A percentile compares a stretch with the other conserved stretches of the same genome.
Conservation (phyloP, 1,139 yeast species). For the Geotrichum restrictum region DNA sequence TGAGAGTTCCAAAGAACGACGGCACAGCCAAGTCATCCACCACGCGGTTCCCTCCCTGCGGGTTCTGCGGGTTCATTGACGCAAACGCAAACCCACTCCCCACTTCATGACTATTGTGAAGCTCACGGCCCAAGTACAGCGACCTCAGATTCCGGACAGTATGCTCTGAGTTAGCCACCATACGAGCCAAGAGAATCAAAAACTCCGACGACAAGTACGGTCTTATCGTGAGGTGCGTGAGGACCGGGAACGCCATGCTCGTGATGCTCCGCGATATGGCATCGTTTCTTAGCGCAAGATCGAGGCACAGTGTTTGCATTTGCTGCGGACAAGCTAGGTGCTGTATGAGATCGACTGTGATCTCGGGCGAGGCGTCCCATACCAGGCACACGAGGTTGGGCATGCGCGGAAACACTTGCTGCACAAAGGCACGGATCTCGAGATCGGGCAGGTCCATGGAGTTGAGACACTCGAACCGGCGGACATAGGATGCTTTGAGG, state of each 20-base stretch:
- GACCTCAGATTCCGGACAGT: constrained; percentile 19
- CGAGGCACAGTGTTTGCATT: constrained; percentile 23
- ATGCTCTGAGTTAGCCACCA: constrained; percentile 24
- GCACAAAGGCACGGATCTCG: constrained; percentile 24
- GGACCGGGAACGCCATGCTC: constrained; percentile 20
- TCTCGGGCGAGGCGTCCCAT: constrained; percentile 29
- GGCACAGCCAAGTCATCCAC: constrained; percentile 18
- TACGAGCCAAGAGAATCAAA: constrained; percentile 23
- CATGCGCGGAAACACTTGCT: constrained; percentile 24
- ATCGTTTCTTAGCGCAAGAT: constrained; percentile 26
- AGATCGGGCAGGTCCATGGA: constrained; percentile 29
- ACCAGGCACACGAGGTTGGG: constrained; percentile 24
- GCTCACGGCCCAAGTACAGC: constrained; percentile 24
- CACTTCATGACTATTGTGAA: constrained; percentile 22
- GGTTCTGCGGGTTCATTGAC: constrained; percentile 21
- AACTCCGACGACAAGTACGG: constrained; percentile 25
- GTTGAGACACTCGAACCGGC: constrained; percentile 27
- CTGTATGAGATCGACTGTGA: constrained; percentile 26
- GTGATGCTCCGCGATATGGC: constrained; percentile 19
- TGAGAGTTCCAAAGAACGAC: constrained; percentile 25
- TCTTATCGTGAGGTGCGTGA: constrained; percentile 24
- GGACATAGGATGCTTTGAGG: constrained; percentile 22
- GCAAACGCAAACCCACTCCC: constrained; percentile 31
- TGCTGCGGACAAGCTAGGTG: constrained; percentile 18
- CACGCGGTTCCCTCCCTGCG: not conserved